Evolutionary conservation across 148 eudicot genomes (phyloP).

Genomic region (Rhododendron williamsianum): DNA sequence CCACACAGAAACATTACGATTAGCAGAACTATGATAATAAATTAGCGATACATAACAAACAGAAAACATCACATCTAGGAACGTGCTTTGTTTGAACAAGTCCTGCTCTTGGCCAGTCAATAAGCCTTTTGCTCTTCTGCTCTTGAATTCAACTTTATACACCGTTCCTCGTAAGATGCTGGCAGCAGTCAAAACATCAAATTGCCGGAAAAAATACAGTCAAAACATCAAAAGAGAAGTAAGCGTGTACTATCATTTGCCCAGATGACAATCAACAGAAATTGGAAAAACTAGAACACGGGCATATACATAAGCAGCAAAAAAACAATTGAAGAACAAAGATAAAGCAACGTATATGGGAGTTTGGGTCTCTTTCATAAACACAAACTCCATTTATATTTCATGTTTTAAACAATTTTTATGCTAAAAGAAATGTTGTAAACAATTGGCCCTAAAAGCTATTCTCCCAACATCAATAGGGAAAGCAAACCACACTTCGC

Average conservation of each 20-base stretch:
- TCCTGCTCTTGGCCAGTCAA: not conserved
- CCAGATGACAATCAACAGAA: not conserved
- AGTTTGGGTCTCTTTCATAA: not conserved
- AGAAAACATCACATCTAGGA: not conserved
- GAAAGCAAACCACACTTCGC: not conserved
- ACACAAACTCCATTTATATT: not conserved
- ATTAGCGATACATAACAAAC: not conserved
- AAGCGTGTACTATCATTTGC: too few species aligned
- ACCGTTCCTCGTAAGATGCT: conserved; percentile 51
- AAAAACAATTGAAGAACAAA: not conserved
- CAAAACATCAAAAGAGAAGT: not conserved
- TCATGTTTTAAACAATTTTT: not conserved
- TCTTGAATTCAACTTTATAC: conserved; percentile 23
- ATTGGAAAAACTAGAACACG: not conserved
- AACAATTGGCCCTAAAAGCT: not conserved
- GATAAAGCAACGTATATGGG: not conserved
- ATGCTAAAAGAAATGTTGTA: not conserved
- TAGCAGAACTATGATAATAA: not conserved
- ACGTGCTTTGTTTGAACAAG: not conserved
- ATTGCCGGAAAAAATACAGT: not conserved
- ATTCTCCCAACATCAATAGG: not conserved
- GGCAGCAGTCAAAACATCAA: conserved; percentile 15
- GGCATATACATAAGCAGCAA: not conserved
- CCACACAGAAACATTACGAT: not conserved
- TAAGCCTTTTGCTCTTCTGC: not conserved